Evolutionary conservation across 352 stramenopile genomes (phyloP), one percentile per base, ranked within the genome.

Genomic region (Chrysophaeum taylorii): DNA sequence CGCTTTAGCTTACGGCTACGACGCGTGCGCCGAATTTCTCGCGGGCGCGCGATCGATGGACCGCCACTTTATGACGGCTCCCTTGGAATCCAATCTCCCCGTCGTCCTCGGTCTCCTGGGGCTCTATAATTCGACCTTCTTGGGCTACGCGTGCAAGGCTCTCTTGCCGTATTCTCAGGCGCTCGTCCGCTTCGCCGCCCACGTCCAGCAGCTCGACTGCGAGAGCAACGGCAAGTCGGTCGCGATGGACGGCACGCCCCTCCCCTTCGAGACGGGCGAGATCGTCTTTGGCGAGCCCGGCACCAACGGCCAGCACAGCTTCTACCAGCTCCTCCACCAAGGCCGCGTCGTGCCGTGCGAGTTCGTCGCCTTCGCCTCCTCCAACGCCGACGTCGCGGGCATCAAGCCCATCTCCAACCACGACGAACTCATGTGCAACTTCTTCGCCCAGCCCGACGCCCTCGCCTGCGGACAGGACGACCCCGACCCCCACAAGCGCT

Each of bases 311-410:
- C 93, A 98, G 82, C 94, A 99, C 87, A 90, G 80, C 64, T 99
- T 99, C 81, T 99, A 98, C 81, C 96, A 99, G 86, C 85, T 99
- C 45, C 94, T 99, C 73, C 96, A 99, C 87, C 94, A 99, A 81
- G 93, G 93, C 68, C 86, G 90, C 52, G 87, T 94, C 29, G 72
- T 23, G 37, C 80, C 94, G 82, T 75, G 96, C 82, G 95, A 99
- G 77, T 99, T 99, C 75, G 94, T 99, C 69, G 95, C 93, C 42
- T 98, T 98, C 77, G 91, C 90, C 73, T 84, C 97, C 80, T 95
- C 85, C 71, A 37, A 74, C 12, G 48, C 84, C 1, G 69, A 79
- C 37, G 83, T 75, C 21, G 84, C 97, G 76, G n/a, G n/a, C n/a
- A n/a, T n/a, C n/a, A n/a, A n/a, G n/a, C 69, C 84, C 0, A 89